Conservation (phyloP, 495 filamentous ascomycete species). For the Pseudomonodictys pantanalensis region DNA sequence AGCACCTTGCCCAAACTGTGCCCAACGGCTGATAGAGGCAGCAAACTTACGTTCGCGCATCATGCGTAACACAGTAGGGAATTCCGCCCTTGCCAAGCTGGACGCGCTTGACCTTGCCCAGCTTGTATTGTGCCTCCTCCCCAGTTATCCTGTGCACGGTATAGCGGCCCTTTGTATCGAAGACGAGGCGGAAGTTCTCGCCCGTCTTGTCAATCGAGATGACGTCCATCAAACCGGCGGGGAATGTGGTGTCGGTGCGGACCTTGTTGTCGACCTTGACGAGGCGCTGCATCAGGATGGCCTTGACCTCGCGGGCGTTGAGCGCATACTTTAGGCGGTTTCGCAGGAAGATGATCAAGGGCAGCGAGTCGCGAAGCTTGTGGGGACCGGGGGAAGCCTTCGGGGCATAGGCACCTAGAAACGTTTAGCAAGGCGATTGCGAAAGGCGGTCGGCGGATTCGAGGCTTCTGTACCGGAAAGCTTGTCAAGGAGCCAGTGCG, state of each 20-base stretch:
- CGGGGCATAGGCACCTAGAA: conserved; percentile 73
- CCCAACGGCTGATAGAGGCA: conserved; percentile 97
- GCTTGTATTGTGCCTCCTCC: conserved; percentile 98
- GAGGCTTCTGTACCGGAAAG: conserved; percentile 62
- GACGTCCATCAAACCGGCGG: conserved; percentile 98
- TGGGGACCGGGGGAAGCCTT: conserved; percentile 95
- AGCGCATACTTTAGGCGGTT: conserved; percentile 99
- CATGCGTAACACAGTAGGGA: conserved; percentile 99
- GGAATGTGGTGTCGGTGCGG: conserved; percentile 96
- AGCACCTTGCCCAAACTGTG: conserved; percentile 77
- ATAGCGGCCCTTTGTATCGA: conserved; percentile 99
- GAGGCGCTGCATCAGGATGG: conserved; percentile 99
- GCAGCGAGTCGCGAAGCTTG: conserved; percentile 98
- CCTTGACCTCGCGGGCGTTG: conserved; percentile 94
- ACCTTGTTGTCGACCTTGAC: conserved; percentile 99
- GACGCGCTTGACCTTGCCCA: conserved; percentile 98
- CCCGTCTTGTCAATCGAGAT: conserved; percentile 99
- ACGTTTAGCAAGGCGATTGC: background rate
- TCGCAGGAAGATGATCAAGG: conserved; percentile 97
- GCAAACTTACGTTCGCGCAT: conserved; percentile 98
- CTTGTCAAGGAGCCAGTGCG: conserved; percentile 99
- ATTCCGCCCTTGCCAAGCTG: conserved; percentile 99
- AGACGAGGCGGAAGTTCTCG: conserved; percentile 99
- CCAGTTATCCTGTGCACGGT: conserved; percentile 97
- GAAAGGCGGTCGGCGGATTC: background rate